Base-by-base conservation (phyloP, 2,329 filamentous ascomycete species). In the Fusarium sp. region DNA sequence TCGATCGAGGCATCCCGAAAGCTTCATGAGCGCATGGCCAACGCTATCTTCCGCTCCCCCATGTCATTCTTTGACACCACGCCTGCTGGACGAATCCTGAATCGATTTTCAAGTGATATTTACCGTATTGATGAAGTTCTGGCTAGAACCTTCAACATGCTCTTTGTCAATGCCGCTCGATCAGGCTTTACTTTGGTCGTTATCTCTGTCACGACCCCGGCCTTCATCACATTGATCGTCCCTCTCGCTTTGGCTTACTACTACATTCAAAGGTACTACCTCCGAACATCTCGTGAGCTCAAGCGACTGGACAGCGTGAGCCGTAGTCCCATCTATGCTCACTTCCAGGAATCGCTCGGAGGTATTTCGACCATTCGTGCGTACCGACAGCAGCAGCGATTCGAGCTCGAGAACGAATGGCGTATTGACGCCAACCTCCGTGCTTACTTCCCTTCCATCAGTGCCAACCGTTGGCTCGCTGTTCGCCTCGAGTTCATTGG, bases 1-100 rank as follows among this genome's bases (percentile, higher is more conserved):
- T 98, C 96, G 6, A 99, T 99, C 68, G 96, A 99, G 88, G 96
- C 96, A 51, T 98, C 95, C 20, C 90, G 96, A 67, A 99, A 98
- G 82, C 86, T 99, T 58, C 96, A 99, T 78, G 96, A 98, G 82
- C 88, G 93, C 69, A 98, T 99, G 96, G 95, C 95, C 43, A 96
- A 92, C 75, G 94, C 96, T 18, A 98, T 98, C 74, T 99, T 99
- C 86, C 89, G 96, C 72, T 97, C 94, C 38, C 97, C 96, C 56
- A 99, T 99, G 96, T 96, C 90, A 74, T 99, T 99, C 82, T 99
- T 99, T 74, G 97, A 99, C 79, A 97, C 95, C 1, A 99, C 96
- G 3, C 96, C 96, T 4, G 92, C 95, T 67, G 96, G 96, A n/a
- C 90, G 97, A 59, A 98, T 99, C 75, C 85, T 99, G 63, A 99